Base-by-base conservation (phyloP, 2,329 filamentous ascomycete species). In the Leptographium wingfieldii region DNA sequence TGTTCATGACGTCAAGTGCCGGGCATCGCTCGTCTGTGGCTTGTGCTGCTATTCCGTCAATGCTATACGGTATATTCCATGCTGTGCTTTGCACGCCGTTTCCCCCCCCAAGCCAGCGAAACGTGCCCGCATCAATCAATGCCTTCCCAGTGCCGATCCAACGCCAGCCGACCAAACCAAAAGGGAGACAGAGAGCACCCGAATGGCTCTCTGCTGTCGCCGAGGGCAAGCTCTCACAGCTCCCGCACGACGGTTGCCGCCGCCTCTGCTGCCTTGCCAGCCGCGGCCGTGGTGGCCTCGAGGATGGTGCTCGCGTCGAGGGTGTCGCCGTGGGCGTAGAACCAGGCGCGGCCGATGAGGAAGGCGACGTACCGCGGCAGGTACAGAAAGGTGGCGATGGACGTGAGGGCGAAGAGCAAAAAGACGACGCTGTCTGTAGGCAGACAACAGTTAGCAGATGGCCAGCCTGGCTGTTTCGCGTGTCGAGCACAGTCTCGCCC, bases 321-420 rank as follows among this genome's bases (percentile, higher is more conserved):
- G 66, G 83, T 80, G 69, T 96, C 91, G 66, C 94, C 94, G 65
- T 86, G 86, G 73, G 90, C 89, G 79, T 99, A 99, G 79, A 96
- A 99, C 83, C 90, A 95, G 59, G 90, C 86, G 70, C 92, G 88
- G 70, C 85, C 84, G 69, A 86, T 82, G 67, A 99, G 86, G 70
- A 90, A 87, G 68, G 83, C 80, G 68, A 97, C 77, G 76, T 97
- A 92, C 69, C 95, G 87, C 12, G 94, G 94, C 22, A 99, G 88
- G 78, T 99, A 99, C 65, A 97, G 84, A 65, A 89, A 87, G 58
- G 86, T 85, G 66, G 91, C 94, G 70, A 95, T 91, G 68, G 89
- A 80, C 68, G 94, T 85, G 75, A 97, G 86, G 69, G 87, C 86
- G 73, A 90, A 80, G 70, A 96, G 86, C 68, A 96, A 86, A 79